These are phyloP conservation scores for Omphalotus guepiniiformis DNA, from an alignment of 768 basidiomycete genomes.

Conservation along the genomic window DNA sequence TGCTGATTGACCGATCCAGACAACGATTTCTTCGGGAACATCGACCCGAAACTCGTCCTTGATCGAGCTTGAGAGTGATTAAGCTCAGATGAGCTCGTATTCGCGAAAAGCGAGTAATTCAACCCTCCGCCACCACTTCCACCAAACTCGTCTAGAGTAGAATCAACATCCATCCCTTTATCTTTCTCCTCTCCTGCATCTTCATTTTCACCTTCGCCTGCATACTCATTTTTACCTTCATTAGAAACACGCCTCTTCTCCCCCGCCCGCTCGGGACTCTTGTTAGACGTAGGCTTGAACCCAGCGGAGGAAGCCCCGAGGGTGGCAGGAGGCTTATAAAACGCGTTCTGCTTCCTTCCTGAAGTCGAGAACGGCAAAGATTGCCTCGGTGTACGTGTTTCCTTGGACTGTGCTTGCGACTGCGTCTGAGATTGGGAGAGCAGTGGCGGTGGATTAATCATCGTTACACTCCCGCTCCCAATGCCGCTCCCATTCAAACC, in stretches of 20 bases:
- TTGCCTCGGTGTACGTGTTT: conserved; percentile 10
- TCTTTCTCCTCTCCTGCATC: neutral
- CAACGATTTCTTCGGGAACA: no score
- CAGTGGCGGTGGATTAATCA: no score
- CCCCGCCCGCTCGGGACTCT: neutral
- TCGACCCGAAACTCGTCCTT: no score
- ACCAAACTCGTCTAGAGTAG: neutral
- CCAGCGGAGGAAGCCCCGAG: neutral
- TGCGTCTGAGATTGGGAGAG: conserved; percentile 10
- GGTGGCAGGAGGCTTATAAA: conserved; percentile 50
- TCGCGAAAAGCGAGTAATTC: conserved; percentile 1
- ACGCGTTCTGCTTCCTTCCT: conserved; percentile 56
- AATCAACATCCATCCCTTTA: conserved; percentile 1
- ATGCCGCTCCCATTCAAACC: no score
- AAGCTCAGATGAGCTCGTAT: no score
- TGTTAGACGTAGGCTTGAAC: neutral
- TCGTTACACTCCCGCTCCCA: no score
- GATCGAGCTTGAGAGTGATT: no score
- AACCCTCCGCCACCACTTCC: neutral
- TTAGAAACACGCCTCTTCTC: neutral
- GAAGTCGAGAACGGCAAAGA: conserved; percentile 44
- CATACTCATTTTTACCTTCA: neutral
- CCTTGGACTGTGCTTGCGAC: conserved; percentile 15
- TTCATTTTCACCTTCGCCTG: neutral
- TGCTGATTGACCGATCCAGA: no score